Evolutionary conservation across 1,284 basidiomycete genomes (phyloP), one percentile per base, ranked within the genome.

Genomic region (Sporisorium graminicola): DNA sequence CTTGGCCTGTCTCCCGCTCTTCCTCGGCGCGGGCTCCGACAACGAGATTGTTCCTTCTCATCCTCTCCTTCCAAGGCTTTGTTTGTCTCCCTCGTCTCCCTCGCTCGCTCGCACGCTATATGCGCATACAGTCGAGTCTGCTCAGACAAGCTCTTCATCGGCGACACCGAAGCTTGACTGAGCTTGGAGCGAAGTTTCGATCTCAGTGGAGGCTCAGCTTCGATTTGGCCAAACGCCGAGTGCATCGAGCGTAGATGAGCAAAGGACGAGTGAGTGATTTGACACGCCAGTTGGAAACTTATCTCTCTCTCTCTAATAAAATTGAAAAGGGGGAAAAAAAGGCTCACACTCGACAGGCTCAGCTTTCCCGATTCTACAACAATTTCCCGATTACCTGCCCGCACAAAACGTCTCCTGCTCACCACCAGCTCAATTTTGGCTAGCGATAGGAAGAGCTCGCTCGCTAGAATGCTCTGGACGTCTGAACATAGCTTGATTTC

Each of bases 91-190:
- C 14, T 14, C 14, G 10, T 35, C 35, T 35, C 35, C 27, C 26
- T 26, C 46, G 16, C 20, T 22, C 20, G 12, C 43, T 44, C 43
- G n/a, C 46, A 24, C 22, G 16, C 29, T 49, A 27, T 49, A 49
- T 50, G 29, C 49, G 49, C 49, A 50, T 50, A 50, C 49, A 50
- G 9, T 50, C 29, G n/a, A 50, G 24, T 13, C 49, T 31, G 27
- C 49, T 20, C 18, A 31, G 47, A 31, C 6, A 18, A 13, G 1
- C 12, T 31, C 24, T n/a, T n/a, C 27, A 50, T 31, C 27, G 49
- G 49, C 29, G 27, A 13, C 20, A 20, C 49, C 49, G 49, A 50
- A 29, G 6, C 16, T 29, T 49, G 29, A 24, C 47, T 50, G 27
- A 27, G 29, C 27, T 31, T 49, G 18, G 47, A 9, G 16, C 31